phyloP scores from a whole-genome alignment of 2,329 filamentous ascomycete genomes.

The Tolypocladium ovalisporum region DNA sequence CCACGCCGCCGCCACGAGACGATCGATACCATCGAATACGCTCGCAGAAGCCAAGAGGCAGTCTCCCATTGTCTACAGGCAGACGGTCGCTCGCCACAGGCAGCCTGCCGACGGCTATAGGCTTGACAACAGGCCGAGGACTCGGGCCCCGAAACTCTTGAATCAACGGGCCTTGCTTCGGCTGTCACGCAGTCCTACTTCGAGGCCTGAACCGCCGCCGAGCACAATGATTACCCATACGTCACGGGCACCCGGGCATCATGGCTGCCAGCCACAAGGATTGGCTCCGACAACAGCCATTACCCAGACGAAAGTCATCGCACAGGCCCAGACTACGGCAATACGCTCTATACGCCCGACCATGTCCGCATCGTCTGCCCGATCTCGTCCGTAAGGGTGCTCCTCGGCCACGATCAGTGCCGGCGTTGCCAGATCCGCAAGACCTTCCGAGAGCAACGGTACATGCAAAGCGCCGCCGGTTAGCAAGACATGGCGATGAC shows the following conservation, averaged over 20 bases:
- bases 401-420: slow-evolving; percentile 30
- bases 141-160: not conserved
- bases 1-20: not conserved
- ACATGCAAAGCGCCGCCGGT: too few relatives aligned
- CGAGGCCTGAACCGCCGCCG: not conserved
- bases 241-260: not conserved
- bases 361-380: slow-evolving; percentile 32
- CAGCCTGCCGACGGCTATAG: not conserved
- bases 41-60: not conserved
- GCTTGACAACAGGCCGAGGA: not conserved
- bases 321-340: slow-evolving; percentile 24
- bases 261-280: not conserved
- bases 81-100: not conserved
- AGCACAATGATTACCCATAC: not conserved
- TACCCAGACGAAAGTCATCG: not conserved
- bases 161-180: not conserved
- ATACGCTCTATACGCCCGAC: slow-evolving; percentile 13
- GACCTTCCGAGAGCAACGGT: too few relatives aligned
- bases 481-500: too few relatives aligned
- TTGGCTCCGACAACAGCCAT: not conserved
- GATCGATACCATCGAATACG: not conserved
- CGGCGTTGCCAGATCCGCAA: too few relatives aligned
- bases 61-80: not conserved
- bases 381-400: slow-evolving; percentile 18
- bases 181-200: not conserved